phyloP scores from a whole-genome alignment of 2,329 filamentous ascomycete species.

The Exophiala dermatitidis region DNA sequence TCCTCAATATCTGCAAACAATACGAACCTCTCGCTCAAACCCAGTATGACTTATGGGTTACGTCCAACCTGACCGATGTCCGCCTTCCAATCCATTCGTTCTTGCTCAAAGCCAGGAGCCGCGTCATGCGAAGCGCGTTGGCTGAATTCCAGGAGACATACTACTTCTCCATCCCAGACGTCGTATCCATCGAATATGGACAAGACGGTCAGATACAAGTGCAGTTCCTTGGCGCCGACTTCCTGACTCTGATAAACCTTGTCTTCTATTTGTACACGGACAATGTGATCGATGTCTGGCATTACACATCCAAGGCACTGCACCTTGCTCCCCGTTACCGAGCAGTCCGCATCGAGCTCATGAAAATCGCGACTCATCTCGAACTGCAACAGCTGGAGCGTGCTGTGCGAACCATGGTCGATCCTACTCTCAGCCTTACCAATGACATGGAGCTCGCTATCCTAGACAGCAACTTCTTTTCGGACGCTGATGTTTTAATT shows the following conservation, averaged over 20 bases:
- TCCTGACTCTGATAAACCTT: constrained; percentile 72
- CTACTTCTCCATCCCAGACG: constrained; percentile 52
- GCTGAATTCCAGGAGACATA: constrained; percentile 50
- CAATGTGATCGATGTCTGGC: constrained; percentile 75
- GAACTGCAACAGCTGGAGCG: constrained; percentile 66
- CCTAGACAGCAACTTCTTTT: constrained; percentile 62
- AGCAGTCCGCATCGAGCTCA: constrained; percentile 74
- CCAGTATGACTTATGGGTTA: constrained; percentile 36
- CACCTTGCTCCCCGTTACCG: constrained; percentile 65
- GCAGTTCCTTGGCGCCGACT: constrained; percentile 63
- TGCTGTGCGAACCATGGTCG: constrained; percentile 66
- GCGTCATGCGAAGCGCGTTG: constrained; percentile 57
- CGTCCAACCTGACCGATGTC: constrained; percentile 58
- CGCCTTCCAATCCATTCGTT: constrained; percentile 77
- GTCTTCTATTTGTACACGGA: constrained; percentile 77
- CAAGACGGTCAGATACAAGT: constrained; percentile 50
- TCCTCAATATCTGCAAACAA: constrained; percentile 29
- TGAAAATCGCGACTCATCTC: constrained; percentile 69
- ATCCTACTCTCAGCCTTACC: constrained; percentile 57
- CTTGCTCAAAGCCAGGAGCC: constrained; percentile 67
- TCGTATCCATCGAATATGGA: constrained; percentile 51
- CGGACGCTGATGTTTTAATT: constrained; percentile 70
- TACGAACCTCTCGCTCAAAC: constrained; percentile 24
- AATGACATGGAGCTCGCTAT: constrained; percentile 65
- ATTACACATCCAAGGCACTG: constrained; percentile 60